Base-by-base conservation (phyloP, 108 stramenopile species). In the Pseudonitzschia pungens region DNA sequence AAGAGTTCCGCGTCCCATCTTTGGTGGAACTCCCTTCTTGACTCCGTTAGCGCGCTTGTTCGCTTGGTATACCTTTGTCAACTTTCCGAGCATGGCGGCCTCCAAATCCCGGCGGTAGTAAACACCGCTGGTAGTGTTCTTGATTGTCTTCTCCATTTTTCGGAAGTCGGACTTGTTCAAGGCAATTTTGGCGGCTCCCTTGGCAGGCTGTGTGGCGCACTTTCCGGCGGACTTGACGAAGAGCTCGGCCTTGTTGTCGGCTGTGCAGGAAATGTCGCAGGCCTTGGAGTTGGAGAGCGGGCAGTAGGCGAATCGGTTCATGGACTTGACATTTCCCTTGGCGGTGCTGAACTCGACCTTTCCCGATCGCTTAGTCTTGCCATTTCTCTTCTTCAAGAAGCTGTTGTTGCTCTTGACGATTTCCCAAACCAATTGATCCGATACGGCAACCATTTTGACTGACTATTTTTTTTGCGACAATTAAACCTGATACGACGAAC, bases 371-470 rank as follows among this genome's bases (percentile, higher is more conserved):
- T 82, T 87, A 58, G 96, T 92, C 50, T 79, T 83, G 52, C 96
- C 97, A 83, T 91, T 95, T 73, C 76, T 83, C 88, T 97, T 97
- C 83, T 85, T 86, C 80, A 97, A 79, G 86, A 97, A 97, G 77
- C 77, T 86, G 82, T 78, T 92, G 90, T 96, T 92, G 64, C 84
- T 79, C 79, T 87, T 85, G 70, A 93, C 87, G 57, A 92, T 59
- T 74, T 96, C 89, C 98, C 98, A 98, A 16, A 87, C 82, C 77
- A 97, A 95, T 64, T 89, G 79, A 84, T 92, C 92, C 21, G 95
- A 67, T 75, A 79, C 72, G 52, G 73, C 69, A 53, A 94, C 93
- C 95, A 96, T 96, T 68, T 87, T 96, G 64, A 55, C 18, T 62
- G 45, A n/a, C n/a, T n/a, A n/a, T n/a, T 68, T 33, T 54, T 21